Evolutionary conservation across 176 grass and related monocot species (phyloP).

Genomic region (Luzula sylvatica): DNA sequence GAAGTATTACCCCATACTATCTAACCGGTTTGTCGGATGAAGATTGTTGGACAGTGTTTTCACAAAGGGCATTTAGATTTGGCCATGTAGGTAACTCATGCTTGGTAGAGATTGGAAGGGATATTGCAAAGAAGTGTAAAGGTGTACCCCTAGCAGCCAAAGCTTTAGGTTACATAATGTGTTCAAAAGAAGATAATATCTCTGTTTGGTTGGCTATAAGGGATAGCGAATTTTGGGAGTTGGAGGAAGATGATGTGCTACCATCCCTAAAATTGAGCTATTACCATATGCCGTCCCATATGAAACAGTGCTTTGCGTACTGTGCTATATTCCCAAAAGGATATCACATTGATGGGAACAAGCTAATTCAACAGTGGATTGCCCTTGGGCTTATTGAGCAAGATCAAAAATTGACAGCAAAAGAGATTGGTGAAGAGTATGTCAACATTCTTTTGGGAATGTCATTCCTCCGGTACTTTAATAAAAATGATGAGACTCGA

Average conservation of each 20-base stretch:
- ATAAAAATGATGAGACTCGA: neutral
- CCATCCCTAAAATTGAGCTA: constrained; percentile 25
- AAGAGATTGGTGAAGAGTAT: neutral
- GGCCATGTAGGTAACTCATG: neutral
- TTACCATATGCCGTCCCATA: neutral
- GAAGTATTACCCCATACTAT: neutral
- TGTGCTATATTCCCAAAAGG: constrained; percentile 18
- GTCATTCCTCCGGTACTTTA: constrained; percentile 6
- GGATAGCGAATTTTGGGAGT: neutral
- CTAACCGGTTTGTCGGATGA: constrained; percentile 1
- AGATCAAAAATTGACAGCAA: neutral
- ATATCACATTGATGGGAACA: neutral
- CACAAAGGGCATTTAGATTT: neutral
- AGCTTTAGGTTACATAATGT: constrained; percentile 17
- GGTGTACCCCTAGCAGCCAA: constrained; percentile 27
- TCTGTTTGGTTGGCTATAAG: neutral
- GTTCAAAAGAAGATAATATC: neutral
- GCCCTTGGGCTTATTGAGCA: constrained; percentile 10
- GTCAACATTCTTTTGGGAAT: constrained; percentile 2
- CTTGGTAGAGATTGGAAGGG: neutral
- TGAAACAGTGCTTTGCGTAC: constrained; percentile 19
- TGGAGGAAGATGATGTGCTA: neutral
- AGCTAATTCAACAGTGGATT: constrained; percentile 26
- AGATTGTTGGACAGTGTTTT: constrained; percentile 21
- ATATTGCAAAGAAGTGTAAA: constrained; percentile 16